A percentile compares a stretch with the other conserved stretches of the same genome.
Conservation (phyloP, 1,139 yeast species). For the Candida pseudoviswanathii region DNA sequence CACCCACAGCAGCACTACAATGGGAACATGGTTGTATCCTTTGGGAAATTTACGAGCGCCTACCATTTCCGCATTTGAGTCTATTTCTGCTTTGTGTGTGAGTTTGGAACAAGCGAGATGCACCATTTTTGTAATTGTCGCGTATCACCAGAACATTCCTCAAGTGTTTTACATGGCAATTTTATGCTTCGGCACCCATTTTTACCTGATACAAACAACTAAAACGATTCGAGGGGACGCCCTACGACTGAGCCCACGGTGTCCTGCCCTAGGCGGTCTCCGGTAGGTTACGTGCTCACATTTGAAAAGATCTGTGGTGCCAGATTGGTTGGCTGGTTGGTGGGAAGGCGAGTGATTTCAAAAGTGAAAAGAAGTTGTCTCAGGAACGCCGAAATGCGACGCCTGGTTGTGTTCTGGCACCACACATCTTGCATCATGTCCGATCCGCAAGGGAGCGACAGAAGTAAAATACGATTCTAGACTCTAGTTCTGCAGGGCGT, state of each 20-base stretch:
- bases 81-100: no score
- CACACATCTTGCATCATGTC: no score
- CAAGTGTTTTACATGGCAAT: not conserved
- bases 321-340: not conserved
- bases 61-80: no score
- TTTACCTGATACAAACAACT: not conserved
- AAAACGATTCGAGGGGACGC: no score
- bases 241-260: no score
- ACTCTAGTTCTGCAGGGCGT: not conserved
- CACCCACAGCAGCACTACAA: not conserved
- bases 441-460: no score
- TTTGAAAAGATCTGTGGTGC: not conserved
- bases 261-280: no score
- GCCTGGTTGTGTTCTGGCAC: not conserved
- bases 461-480: constrained; percentile 1
- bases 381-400: not conserved
- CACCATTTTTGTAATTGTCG: not conserved
- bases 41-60: not conserved
- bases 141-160: constrained; percentile 1
- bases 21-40: not conserved
- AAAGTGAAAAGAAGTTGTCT: not conserved
- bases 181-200: not conserved
- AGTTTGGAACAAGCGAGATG: no score
- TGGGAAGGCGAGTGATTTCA: not conserved
- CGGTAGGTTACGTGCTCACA: no score